Base-by-base conservation (phyloP, 352 stramenopile species). In the Pythium guiyangense region DNA sequence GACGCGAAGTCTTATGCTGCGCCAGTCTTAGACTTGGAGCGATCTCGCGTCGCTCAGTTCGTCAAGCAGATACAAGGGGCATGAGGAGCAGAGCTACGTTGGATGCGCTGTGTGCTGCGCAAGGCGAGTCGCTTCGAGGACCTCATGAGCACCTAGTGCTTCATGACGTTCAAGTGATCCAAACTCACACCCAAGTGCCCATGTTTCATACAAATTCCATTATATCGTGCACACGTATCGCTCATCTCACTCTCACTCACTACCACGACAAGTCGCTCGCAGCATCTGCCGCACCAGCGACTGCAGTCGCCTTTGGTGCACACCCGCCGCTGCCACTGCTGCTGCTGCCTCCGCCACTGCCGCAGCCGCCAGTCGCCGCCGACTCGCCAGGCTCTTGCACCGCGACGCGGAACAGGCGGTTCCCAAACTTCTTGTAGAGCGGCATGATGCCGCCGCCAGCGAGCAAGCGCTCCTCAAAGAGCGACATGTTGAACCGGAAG, bases 401-500 rank as follows among this genome's bases (percentile, higher is more conserved):
- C 10, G 84, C 84, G 48, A 91, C 84, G 22, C 84, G 84, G 64
- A 94, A 94, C 56, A 94, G 77, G 42, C 77, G 74, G 70, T 90
- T 90, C 64, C 80, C 80, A 35, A 89, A 92, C 70, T 90, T 89
- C 61, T 88, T 88, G 75, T 90, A 94, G 31, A 94, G 69, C 53
- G 84, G 79, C 80, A 92, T 90, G 72, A 94, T 90, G 55, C 84
- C 84, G 37, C 84, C 84, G 6, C 84, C 84, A 5, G 79, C 79
- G 31, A 94, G 69, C 62, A 94, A 63, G 35, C 79, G 75, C 69
- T 94, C 84, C 51, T 94, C 84, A 54, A 94, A 91, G 15, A 92
- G 67, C 50, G 84, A 92, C 82, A 94, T 91, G 65, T 91, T 86
- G 66, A 94, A 94, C 59, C 79, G 79, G 60, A 94, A 91, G 8